Base-by-base conservation (phyloP, 225 moss, liverwort and hornwort genomes). In the Asterella californica region DNA sequence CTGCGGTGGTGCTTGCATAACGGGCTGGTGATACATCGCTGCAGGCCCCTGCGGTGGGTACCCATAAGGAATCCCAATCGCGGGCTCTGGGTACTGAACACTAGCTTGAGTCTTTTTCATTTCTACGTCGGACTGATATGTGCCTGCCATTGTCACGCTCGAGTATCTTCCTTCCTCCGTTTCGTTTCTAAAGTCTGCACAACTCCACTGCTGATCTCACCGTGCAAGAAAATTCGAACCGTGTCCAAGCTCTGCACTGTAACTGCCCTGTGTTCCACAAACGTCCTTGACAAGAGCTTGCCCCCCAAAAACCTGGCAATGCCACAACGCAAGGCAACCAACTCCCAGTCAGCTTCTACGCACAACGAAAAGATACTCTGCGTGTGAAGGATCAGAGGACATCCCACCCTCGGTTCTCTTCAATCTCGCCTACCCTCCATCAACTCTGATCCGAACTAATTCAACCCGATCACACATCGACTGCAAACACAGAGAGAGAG, bases 1-100 rank as follows among this genome's bases (percentile, higher is more conserved):
- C 59, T 87, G 91, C 24, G 79, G 76, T 21, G 95, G 93, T 64
- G 90, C 90, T 48, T 83, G 86, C 70, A 86, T 94, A 78, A 82
- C 82, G 9, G 82, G 80, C 76, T 86, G 89, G 21, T 81, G 87
- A 11, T 89, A 91, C 72, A 74, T 57, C 5, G 73, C 74, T 65
- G 7, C 30, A 32, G 72, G 79, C 1, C 50, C 72, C 15, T 72
- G 72, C 15, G 80, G 60, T 70, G 84, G 82, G 61, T 80, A 86
- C n/a, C 76, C 84, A 32, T 80, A 87, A 4, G 87, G 87, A 33
- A 87, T 87, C 8, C 87, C 87, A 74, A 84, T 34, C 38, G 75
- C 87, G 18, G 84, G 87, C 64, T 87, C 84, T 60, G 74, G 33
- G 29, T 82, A 70, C 59, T 74, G 76, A 15, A 76, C 84, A 79